A percentile compares a stretch with the other conserved stretches of the same genome.
These are phyloP conservation scores for Brettanomyces anomalus DNA, from an alignment of 805 yeast genomes.

Conservation along the genomic window DNA sequence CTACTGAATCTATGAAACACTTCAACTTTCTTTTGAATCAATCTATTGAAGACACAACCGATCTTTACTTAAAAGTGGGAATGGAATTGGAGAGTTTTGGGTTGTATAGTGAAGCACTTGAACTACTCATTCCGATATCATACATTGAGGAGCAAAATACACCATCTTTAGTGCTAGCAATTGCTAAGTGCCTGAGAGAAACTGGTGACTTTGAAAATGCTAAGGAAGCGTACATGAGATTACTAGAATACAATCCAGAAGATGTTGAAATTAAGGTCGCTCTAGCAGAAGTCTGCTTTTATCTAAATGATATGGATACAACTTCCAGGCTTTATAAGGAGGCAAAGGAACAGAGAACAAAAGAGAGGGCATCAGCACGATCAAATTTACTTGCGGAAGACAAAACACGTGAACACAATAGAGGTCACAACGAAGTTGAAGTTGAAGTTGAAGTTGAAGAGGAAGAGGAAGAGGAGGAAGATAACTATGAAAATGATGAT, in stretches of 20 bases:
- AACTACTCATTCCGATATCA: constrained; percentile 50
- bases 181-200: constrained; percentile 74
- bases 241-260: constrained; percentile 47
- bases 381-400: constrained; percentile 11
- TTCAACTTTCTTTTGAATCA: constrained; percentile 51
- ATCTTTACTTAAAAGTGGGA: constrained; percentile 72
- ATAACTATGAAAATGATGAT: constrained; percentile 12
- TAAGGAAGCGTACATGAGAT: constrained; percentile 43
- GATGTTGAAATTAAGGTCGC: constrained; percentile 69
- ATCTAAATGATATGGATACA: constrained; percentile 49
- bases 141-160: constrained; percentile 43
- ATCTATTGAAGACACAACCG: constrained; percentile 50
- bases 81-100: constrained; percentile 60
- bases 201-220: constrained; percentile 63
- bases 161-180: constrained; percentile 42
- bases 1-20: constrained; percentile 66
- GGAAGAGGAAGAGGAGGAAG: constrained; percentile 10
- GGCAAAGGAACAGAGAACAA: constrained; percentile 35
- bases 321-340: constrained; percentile 47
- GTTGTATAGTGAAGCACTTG: constrained; percentile 65
- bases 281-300: constrained; percentile 73
- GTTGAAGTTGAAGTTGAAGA: constrained; percentile 2
- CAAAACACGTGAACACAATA: constrained; percentile 19
- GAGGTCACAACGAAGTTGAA: constrained; percentile 9
- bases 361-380: constrained; percentile 22